A percentile compares a stretch with the other conserved stretches of the same genome.
Conservation (phyloP, 2,329 filamentous ascomycete species). For the Aspergillus jensenii region DNA sequence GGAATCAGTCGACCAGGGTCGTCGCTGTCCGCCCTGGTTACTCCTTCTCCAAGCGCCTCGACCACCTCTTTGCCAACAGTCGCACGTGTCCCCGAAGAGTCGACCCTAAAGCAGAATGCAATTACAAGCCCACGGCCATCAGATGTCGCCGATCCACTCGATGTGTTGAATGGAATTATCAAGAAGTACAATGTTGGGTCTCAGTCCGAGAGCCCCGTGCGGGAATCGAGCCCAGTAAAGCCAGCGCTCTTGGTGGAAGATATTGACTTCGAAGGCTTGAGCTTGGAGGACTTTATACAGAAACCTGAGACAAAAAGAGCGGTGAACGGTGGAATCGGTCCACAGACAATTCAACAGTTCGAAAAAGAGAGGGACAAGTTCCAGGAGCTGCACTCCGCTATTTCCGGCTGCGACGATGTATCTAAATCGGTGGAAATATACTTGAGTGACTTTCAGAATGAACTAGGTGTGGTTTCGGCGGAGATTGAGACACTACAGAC, state of each 20-base stretch:
- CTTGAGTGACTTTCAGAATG: slow-evolving; percentile 87
- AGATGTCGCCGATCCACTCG: slow-evolving; percentile 67
- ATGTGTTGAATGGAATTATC: slow-evolving; percentile 65
- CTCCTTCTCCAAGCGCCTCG: slow-evolving; percentile 71
- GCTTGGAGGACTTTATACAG: slow-evolving; percentile 69
- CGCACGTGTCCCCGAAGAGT: slow-evolving; percentile 64
- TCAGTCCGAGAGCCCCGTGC: slow-evolving; percentile 7
- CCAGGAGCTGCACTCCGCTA: slow-evolving; percentile 86
- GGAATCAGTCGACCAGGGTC: slow-evolving; percentile 71
- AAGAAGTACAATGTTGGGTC: slow-evolving; percentile 37
- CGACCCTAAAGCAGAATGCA: slow-evolving; percentile 60
- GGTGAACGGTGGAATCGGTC: slow-evolving; percentile 39
- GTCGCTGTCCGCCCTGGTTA: slow-evolving; percentile 71
- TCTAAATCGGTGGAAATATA: slow-evolving; percentile 91
- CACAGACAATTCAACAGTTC: slow-evolving; percentile 71
- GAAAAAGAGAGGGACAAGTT: slow-evolving; percentile 81
- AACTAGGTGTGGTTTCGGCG: slow-evolving; percentile 85
- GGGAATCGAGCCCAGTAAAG: slow-evolving; percentile 15
- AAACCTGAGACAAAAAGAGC: slow-evolving; percentile 29
- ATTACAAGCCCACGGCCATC: slow-evolving; percentile 48
- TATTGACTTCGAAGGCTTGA: slow-evolving; percentile 76
- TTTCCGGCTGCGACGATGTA: slow-evolving; percentile 86
- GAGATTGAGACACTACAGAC: slow-evolving; percentile 94
- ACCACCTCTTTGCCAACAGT: slow-evolving; percentile 70
- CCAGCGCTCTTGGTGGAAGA: slow-evolving; percentile 57